Base-by-base conservation (phyloP, 106 monocot genomes). In the Platanthera zijinensis region DNA sequence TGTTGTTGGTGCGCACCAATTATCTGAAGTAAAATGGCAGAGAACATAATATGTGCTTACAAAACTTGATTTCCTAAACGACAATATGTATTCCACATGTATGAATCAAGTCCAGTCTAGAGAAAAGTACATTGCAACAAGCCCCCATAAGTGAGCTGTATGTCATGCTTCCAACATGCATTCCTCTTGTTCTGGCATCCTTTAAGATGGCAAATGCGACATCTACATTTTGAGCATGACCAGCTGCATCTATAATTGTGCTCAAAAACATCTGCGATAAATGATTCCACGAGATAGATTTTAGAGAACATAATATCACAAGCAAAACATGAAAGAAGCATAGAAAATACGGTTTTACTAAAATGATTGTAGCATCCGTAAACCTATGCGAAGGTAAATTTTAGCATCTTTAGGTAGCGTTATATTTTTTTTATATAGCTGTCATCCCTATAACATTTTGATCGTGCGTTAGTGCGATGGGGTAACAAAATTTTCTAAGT, bases 111-210 rank as follows among this genome's bases (percentile, higher is more conserved):
- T 59, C 19, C 1, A 59, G 21, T 3, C 47, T 48, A 48, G 70
- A 48, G 39, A 70, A 51, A 77, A 79, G 47, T 89, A 96, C 96
- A 87, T 96, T 96, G 81, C 93, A 84, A 71, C 96, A 96, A 69
- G 93, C 96, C 18, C 96, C 96, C 96, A 96, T 93, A 63, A 91
- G 76, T 67, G 96, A 96, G 78, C 91, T 93, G 77, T 93, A 93
- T 75, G 96, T 79, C 74, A 93, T 71, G 75, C 69, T 86, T 76
- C 93, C 96, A 68, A 93, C 83, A 74, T 61, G 52, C 39, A 90
- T 80, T 77, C 91, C 91, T 78, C 79, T 81, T 11, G 7, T 70
- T 86, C 72, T 90, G 51, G 93, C 93, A 78, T 93, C 85, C 54
- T 87, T 52, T 63, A 96, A 80, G 21, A 96, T 87, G 71, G 87